Conservation (phyloP, 2,329 filamentous ascomycete species). For the Arthrobotrys sinensis region DNA sequence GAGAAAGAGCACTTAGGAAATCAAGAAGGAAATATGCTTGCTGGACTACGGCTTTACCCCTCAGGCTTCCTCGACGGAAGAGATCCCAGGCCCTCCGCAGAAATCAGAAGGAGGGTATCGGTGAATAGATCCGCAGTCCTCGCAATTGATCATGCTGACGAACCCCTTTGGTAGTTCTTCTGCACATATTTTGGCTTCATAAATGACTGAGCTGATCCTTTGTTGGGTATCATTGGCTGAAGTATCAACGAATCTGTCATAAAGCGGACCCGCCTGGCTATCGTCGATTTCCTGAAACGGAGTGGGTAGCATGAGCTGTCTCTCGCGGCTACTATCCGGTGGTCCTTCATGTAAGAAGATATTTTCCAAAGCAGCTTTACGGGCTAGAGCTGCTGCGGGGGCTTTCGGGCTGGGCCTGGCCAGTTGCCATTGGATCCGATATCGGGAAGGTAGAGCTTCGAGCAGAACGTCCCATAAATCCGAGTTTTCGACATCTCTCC, state of each 20-base stretch:
- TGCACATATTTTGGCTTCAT: not conserved
- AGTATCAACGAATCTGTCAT: not conserved
- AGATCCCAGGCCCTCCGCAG: too few species aligned
- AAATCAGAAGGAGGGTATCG: not conserved
- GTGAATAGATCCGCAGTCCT: not conserved
- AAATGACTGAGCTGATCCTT: not conserved
- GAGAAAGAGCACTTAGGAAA: too few species aligned
- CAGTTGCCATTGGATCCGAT: not conserved
- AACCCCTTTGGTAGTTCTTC: not conserved
- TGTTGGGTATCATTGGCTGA: not conserved
- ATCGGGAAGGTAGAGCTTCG: too few species aligned
- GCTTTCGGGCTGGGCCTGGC: too few species aligned
- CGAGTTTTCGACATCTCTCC: not conserved
- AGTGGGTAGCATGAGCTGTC: not conserved
- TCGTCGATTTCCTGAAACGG: not conserved
- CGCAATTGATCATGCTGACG: not conserved
- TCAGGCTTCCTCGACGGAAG: too few species aligned
- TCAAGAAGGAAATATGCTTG: too few species aligned
- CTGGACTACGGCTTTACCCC: too few species aligned
- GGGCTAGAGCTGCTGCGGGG: not conserved
- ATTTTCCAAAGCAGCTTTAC: not conserved
- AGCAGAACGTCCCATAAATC: not conserved
- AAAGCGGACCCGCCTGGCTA: not conserved
- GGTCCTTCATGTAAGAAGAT: not conserved
- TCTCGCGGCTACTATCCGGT: not conserved